Conservation (phyloP, 768 basidiomycete species). For the Lactarius deliciosus region DNA sequence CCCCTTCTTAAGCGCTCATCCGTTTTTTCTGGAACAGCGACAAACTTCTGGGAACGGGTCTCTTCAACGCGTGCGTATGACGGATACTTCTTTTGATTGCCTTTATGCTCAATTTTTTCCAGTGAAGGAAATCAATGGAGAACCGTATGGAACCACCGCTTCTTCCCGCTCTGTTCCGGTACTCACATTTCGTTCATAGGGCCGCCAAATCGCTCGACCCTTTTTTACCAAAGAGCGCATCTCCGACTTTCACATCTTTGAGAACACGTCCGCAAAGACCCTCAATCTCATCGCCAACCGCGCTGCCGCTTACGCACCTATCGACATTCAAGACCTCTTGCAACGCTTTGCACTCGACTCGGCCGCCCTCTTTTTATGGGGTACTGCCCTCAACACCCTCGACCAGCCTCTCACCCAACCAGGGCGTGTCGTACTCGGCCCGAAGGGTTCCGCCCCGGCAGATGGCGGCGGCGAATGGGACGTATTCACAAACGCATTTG, state of each 20-base stretch:
- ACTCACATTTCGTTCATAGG: conserved; percentile 8
- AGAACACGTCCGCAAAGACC: conserved; percentile 34
- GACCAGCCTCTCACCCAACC: conserved; percentile 42
- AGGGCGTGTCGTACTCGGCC: conserved; percentile 30
- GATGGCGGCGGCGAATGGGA: conserved; percentile 27
- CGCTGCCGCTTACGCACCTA: neutral
- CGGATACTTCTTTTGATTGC: conserved; percentile 15
- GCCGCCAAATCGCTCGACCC: conserved; percentile 39
- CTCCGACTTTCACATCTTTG: conserved; percentile 39
- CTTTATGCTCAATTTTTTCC: conserved; percentile 20
- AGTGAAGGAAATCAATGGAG: conserved; percentile 28
- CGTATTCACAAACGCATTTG: conserved; percentile 27
- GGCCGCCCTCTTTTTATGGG: conserved; percentile 55
- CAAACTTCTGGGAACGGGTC: conserved; percentile 48
- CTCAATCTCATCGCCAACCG: conserved; percentile 26
- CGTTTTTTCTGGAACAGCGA: conserved; percentile 14
- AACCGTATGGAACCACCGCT: conserved; percentile 14
- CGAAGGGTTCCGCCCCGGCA: conserved; percentile 26
- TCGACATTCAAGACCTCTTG: conserved; percentile 41
- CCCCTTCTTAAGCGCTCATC: conserved; percentile 6
- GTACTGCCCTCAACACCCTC: conserved; percentile 43
- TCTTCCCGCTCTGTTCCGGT: conserved; percentile 14
- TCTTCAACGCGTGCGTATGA: conserved; percentile 52
- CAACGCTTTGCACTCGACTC: conserved; percentile 52
- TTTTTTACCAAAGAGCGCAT: conserved; percentile 41